phyloP scores from a whole-genome alignment of 176 grass and related monocot species.

The Triticum dicoccoides region DNA sequence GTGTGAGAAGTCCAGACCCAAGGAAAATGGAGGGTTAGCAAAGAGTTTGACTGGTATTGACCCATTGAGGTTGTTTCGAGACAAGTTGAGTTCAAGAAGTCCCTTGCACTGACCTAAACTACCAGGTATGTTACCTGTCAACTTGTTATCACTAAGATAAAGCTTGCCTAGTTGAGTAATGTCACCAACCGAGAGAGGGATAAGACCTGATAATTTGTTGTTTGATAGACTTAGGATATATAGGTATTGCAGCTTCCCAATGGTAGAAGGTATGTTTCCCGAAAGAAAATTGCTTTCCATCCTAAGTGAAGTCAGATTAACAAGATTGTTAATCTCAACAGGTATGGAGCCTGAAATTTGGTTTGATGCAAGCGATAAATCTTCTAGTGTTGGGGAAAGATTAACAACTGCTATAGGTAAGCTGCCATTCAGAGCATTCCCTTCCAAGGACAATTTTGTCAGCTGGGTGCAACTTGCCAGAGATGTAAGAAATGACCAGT shows the following conservation, averaged over 20 bases:
- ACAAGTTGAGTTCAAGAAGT: slow-evolving; percentile 40
- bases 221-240: slow-evolving; percentile 32
- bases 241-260: slow-evolving; percentile 35
- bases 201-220: slow-evolving; percentile 50
- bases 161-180: slow-evolving; percentile 31
- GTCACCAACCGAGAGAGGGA: slow-evolving; percentile 36
- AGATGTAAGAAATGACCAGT: slow-evolving; percentile 20
- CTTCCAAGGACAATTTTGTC: not conserved
- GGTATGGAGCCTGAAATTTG: slow-evolving; percentile 34
- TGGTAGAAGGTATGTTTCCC: slow-evolving; percentile 35
- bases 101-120: slow-evolving; percentile 29
- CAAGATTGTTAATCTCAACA: slow-evolving; percentile 28
- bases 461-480: slow-evolving; percentile 16
- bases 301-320: slow-evolving; percentile 30
- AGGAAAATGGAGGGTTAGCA: not conserved
- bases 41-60: not conserved
- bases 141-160: slow-evolving; percentile 31
- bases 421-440: not conserved
- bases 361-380: slow-evolving; percentile 29
- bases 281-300: slow-evolving; percentile 51
- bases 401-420: slow-evolving; percentile 25
- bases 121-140: slow-evolving; percentile 41
- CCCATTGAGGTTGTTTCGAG: slow-evolving; percentile 4
- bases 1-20: not conserved
- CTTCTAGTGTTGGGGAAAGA: slow-evolving; percentile 20